phyloP scores from a whole-genome alignment of 163 green algal genomes.

The Smithsoniella earleae region DNA sequence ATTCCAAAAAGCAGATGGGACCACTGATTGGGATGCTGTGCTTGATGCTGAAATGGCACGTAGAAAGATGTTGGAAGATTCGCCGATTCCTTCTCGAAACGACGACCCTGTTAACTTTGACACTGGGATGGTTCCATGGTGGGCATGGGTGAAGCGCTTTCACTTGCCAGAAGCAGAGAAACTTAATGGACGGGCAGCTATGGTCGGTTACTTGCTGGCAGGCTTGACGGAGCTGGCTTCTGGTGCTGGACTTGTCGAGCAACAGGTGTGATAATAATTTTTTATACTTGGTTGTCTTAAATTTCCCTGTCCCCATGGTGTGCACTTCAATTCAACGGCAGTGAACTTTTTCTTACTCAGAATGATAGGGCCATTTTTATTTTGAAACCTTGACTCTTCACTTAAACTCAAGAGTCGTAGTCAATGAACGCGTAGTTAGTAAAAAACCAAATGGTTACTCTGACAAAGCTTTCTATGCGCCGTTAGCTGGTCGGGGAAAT shows the following conservation, averaged over 20 bases:
- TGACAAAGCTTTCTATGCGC: no score
- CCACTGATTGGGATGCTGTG: conserved; percentile 82
- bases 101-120: conserved; percentile 94
- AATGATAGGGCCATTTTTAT: no score
- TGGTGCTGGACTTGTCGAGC: conserved; percentile 77
- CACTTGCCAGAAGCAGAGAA: conserved; percentile 98
- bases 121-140: conserved; percentile 89
- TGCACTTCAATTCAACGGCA: no score
- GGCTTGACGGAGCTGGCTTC: conserved; percentile 74
- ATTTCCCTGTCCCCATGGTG: no score
- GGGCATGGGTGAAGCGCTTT: conserved; percentile 94
- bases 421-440: no score
- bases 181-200: conserved; percentile 91
- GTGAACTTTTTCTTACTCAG: no score
- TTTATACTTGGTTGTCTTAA: no score
- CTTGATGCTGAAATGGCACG: conserved; percentile 90
- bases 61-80: conserved; percentile 80
- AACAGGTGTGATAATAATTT: conserved; percentile 42
- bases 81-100: conserved; percentile 69
- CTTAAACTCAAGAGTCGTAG: no score
- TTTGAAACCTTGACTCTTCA: no score
- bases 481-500: no score
- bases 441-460: no score
- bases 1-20: conserved; percentile 54
- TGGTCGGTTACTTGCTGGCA: conserved; percentile 90